A percentile compares a stretch with the other conserved stretches of the same genome.
phyloP scores from a whole-genome alignment of 2,329 filamentous ascomycete species.

The Fusarium circinatum region DNA sequence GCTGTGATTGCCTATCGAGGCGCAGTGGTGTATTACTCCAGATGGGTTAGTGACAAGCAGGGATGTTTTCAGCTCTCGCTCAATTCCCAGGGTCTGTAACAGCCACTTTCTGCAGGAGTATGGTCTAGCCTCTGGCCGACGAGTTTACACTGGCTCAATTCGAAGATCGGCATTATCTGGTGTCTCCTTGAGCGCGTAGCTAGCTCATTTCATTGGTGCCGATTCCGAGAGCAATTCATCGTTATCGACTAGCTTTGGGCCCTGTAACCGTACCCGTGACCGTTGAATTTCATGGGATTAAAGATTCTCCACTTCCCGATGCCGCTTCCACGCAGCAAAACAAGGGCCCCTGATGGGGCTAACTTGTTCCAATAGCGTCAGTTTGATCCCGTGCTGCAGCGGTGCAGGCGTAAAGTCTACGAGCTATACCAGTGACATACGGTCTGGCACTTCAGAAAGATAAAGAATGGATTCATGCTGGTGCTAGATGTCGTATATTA shows the following conservation, averaged over 20 bases:
- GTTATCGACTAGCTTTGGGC: not conserved
- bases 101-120: not conserved
- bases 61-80: not conserved
- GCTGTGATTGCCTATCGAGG: not conserved
- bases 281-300: not conserved
- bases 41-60: not conserved
- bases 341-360: fast-evolving
- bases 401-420: too few relatives aligned
- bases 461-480: too few relatives aligned
- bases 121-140: fast-evolving
- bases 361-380: not conserved
- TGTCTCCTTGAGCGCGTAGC: not conserved
- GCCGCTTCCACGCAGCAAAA: too few relatives aligned
- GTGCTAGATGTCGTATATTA: not conserved
- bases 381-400: too few relatives aligned
- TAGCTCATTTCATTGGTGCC: not conserved
- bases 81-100: not conserved
- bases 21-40: not conserved
- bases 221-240: too few relatives aligned
- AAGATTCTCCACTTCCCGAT: not conserved
- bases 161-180: not conserved
- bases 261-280: too few relatives aligned
- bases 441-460: fast-evolving
- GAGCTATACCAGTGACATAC: not conserved
- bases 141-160: not conserved